A percentile compares a stretch with the other conserved stretches of the same genome.
Evolutionary conservation across 2,329 filamentous ascomycete species (phyloP).

Genomic region (Neonectria coccinea): DNA sequence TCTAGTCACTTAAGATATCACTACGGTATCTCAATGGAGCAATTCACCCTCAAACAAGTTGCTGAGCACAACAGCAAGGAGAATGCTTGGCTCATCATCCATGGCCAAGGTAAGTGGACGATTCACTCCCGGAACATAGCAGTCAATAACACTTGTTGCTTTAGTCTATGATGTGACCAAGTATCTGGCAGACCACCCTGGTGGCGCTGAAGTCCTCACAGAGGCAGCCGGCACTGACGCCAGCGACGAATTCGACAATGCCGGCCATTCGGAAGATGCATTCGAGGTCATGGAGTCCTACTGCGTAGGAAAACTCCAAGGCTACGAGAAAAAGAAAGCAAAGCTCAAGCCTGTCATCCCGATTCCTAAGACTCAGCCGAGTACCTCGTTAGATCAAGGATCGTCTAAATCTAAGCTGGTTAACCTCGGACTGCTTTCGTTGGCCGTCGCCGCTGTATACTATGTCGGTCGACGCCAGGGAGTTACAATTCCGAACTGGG

Average conservation of each 20-base stretch:
- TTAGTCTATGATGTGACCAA: slow-evolving; percentile 69
- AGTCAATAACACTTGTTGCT: not conserved
- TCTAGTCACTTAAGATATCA: not conserved
- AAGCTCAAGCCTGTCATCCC: not conserved
- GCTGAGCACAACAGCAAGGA: slow-evolving; percentile 60
- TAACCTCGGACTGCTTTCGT: too few species aligned
- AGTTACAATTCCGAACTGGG: too few species aligned
- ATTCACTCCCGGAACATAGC: slow-evolving; percentile 8
- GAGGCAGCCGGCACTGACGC: slow-evolving; percentile 84
- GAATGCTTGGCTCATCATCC: slow-evolving; percentile 67
- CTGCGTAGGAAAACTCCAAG: slow-evolving; percentile 53
- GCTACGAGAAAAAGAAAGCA: slow-evolving; percentile 39
- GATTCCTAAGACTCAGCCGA: not conserved
- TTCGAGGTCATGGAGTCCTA: slow-evolving; percentile 56
- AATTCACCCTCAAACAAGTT: slow-evolving; percentile 55
- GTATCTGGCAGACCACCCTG: slow-evolving; percentile 72
- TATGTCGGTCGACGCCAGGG: too few species aligned
- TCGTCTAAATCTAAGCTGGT: too few species aligned
- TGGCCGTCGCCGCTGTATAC: too few species aligned
- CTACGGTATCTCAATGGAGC: not conserved
- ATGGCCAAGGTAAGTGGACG: slow-evolving; percentile 63
- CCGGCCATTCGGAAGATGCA: slow-evolving; percentile 79
- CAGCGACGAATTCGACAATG: slow-evolving; percentile 84
- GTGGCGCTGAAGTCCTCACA: slow-evolving; percentile 81
- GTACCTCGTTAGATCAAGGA: too few species aligned